Conservation (phyloP, 31 red algal species). For the Endocladia muricata region DNA sequence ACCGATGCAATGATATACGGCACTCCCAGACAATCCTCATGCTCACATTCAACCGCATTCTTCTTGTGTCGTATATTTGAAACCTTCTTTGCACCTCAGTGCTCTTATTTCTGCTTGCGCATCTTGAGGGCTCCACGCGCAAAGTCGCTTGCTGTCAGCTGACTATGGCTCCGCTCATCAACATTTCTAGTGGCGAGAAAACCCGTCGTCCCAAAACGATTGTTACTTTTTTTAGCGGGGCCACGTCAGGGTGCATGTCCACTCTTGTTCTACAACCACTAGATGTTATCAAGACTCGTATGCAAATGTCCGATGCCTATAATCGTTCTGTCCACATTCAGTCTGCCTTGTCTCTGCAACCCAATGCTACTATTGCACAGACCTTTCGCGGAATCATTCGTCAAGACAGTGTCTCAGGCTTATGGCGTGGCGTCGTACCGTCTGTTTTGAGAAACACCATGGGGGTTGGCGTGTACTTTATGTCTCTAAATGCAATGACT, state of each 20-base stretch:
- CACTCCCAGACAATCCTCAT: too few relatives aligned
- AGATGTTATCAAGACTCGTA: constrained; percentile 96
- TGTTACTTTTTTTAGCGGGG: constrained; percentile 88
- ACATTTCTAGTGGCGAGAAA: neutral
- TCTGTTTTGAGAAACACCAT: constrained; percentile 90
- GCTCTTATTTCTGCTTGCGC: too few relatives aligned
- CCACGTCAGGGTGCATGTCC: constrained; percentile 85
- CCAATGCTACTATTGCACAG: constrained; percentile 47
- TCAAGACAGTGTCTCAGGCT: constrained; percentile 64
- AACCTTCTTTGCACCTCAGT: too few relatives aligned
- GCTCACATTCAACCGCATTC: too few relatives aligned
- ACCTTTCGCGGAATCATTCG: constrained; percentile 66
- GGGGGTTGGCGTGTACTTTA: constrained; percentile 91
- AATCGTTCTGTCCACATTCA: constrained; percentile 62
- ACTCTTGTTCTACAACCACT: constrained; percentile 89
- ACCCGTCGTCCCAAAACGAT: constrained; percentile 30
- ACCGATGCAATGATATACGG: too few relatives aligned
- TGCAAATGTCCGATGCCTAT: constrained; percentile 85
- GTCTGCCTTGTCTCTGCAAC: constrained; percentile 46
- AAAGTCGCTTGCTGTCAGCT: too few relatives aligned
- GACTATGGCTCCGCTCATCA: constrained; percentile 38
- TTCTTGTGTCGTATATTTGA: too few relatives aligned
- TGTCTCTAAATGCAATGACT: constrained; percentile 71
- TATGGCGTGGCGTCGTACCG: constrained; percentile 92
- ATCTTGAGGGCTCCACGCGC: too few relatives aligned